phyloP scores from a whole-genome alignment of 2,329 filamentous ascomycete genomes.

The Aspergillus hiratsukae region DNA sequence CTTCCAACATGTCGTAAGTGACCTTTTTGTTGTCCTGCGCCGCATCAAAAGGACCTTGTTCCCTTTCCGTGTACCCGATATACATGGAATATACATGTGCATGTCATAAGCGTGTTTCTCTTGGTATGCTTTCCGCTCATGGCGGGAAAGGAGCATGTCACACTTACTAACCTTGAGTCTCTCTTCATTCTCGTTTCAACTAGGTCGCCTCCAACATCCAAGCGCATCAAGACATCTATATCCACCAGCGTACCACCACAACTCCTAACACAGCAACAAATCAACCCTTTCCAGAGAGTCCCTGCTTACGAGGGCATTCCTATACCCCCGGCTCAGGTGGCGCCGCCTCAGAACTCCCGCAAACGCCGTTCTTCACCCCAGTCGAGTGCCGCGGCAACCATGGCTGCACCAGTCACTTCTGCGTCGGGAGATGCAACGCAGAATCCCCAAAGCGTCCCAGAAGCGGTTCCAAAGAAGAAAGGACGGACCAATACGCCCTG shows the following conservation, averaged over 20 bases:
- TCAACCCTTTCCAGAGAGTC: conserved; percentile 32
- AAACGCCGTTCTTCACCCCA: conserved; percentile 43
- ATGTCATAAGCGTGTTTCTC: background rate
- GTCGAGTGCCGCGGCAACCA: conserved; percentile 32
- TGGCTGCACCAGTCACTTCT: conserved; percentile 29
- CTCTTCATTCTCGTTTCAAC: conserved; percentile 6
- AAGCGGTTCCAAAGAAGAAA: conserved; percentile 62
- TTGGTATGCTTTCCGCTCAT: background rate
- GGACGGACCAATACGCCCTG: conserved; percentile 97
- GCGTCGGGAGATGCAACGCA: conserved; percentile 28
- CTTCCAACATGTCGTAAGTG: conserved; percentile 41
- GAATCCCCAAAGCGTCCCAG: conserved; percentile 20
- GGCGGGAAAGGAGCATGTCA: background rate
- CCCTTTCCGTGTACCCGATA: background rate
- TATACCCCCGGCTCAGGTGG: conserved; percentile 34
- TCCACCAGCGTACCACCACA: conserved; percentile 33
- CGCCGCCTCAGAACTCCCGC: conserved; percentile 36
- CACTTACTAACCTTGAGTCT: conserved; percentile 3
- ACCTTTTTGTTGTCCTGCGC: conserved; percentile 14
- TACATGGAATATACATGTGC: background rate
- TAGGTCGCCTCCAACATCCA: conserved; percentile 40
- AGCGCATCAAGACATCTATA: conserved; percentile 39
- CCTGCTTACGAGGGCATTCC: conserved; percentile 36
- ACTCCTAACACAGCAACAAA: conserved; percentile 36
- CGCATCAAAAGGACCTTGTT: background rate